A percentile compares a stretch with the other conserved stretches of the same genome.
Conservation (phyloP, 148 eudicot genomes). For the Beta vulgaris region DNA sequence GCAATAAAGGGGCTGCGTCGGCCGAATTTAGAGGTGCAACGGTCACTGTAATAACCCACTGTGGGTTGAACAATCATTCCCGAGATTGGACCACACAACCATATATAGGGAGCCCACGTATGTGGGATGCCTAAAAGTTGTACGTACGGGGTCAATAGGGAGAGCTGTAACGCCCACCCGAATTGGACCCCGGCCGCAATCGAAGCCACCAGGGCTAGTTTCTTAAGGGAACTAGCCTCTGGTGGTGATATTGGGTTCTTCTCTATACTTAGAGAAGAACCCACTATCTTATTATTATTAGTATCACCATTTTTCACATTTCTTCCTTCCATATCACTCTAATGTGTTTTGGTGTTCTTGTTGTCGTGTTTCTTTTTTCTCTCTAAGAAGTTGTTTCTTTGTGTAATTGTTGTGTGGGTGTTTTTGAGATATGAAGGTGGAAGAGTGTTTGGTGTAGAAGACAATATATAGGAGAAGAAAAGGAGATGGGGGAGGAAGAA, state of each 20-base stretch:
- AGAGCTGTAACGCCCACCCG: conserved; percentile 61
- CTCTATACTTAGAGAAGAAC: conserved; percentile 32
- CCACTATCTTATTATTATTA: conserved; percentile 5
- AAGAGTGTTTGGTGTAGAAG: conserved; percentile 18
- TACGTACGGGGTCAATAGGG: conserved; percentile 52
- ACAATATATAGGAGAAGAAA: conserved; percentile 30
- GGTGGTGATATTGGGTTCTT: conserved; percentile 12
- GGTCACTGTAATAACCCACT: conserved; percentile 51
- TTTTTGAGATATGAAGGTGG: conserved; percentile 19
- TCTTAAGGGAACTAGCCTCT: conserved; percentile 31
- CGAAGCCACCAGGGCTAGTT: conserved; percentile 42
- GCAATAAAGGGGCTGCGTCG: conserved; percentile 53
- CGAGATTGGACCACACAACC: conserved; percentile 58
- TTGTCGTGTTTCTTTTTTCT: neutral
- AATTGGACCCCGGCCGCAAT: conserved; percentile 58
- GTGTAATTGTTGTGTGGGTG: neutral
- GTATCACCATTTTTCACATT: conserved; percentile 21
- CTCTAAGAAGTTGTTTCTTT: neutral
- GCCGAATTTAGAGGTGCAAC: conserved; percentile 45
- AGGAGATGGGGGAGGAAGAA: neutral
- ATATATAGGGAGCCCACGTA: conserved; percentile 48
- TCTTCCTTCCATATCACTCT: conserved; percentile 22
- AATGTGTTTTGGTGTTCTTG: neutral
- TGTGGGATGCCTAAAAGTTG: conserved; percentile 54
- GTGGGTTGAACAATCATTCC: conserved; percentile 54